These are phyloP conservation scores for Paxillus ammoniavirescens DNA, from an alignment of 768 basidiomycete species.

Conservation along the genomic window DNA sequence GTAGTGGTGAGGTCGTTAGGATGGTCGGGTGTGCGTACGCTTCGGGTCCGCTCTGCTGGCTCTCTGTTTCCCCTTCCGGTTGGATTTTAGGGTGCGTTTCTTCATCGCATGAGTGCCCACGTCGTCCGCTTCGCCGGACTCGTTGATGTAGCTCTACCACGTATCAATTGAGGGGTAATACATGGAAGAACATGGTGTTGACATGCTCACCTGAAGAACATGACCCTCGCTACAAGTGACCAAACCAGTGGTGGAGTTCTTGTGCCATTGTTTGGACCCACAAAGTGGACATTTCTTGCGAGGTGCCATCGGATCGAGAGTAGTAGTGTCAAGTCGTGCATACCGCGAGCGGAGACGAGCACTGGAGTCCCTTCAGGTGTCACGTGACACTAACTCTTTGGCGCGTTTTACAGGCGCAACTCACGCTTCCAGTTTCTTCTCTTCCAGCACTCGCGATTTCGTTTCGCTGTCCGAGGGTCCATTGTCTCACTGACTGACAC, in stretches of 20 bases:
- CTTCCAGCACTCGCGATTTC: not conserved
- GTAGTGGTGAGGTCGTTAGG: not conserved
- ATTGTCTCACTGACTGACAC: not conserved
- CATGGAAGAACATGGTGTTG: not conserved
- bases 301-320: conserved; percentile 46
- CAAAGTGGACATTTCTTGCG: conserved; percentile 73
- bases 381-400: no score
- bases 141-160: conserved; percentile 75
- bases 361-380: no score
- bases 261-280: conserved; percentile 85
- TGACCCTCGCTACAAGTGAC: conserved; percentile 91
- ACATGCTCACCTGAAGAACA: conserved; percentile 67
- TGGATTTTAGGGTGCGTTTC: conserved; percentile 65
- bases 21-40: conserved; percentile 38
- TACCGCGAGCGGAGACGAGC: no score
- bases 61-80: conserved; percentile 49
- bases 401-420: no score
- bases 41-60: conserved; percentile 57
- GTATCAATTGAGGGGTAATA: not conserved
- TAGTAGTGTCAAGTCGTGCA: not conserved
- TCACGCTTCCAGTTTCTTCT: no score
- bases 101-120: conserved; percentile 58
- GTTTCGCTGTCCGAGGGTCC: not conserved
- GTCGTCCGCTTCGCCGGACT: conserved; percentile 69
- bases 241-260: conserved; percentile 76